A percentile compares a stretch with the other conserved stretches of the same genome.
Conservation (phyloP, 1,284 basidiomycete species). For the Fistulinella cinereoalba region DNA sequence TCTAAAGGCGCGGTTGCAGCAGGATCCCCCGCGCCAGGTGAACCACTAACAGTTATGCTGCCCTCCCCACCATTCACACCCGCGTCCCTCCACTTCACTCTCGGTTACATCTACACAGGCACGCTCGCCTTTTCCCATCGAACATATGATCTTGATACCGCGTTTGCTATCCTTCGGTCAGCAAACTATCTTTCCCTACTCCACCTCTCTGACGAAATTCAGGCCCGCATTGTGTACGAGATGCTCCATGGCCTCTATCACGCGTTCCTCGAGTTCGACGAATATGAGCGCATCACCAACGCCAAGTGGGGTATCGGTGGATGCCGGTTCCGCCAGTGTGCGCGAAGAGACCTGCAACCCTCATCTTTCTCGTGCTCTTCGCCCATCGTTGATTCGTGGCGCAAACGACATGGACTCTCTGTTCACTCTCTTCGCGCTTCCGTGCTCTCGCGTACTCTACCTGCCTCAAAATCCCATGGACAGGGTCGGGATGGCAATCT, state of each 20-base stretch:
- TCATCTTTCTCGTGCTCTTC: conserved; percentile 33
- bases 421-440: conserved; percentile 57
- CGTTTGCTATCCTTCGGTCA: conserved; percentile 85
- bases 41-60: conserved; percentile 62
- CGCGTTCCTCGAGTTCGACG: conserved; percentile 73
- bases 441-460: conserved; percentile 50
- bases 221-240: conserved; percentile 78
- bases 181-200: conserved; percentile 80
- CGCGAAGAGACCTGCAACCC: conserved; percentile 57
- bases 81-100: conserved; percentile 89
- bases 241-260: conserved; percentile 88
- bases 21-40: conserved; percentile 29
- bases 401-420: conserved; percentile 42
- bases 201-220: conserved; percentile 75
- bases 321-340: conserved; percentile 79
- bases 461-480: conserved; percentile 26
- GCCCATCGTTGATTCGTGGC: conserved; percentile 27
- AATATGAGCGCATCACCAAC: conserved; percentile 67
- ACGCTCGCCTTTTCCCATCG: conserved; percentile 91
- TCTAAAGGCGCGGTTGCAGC: conserved; percentile 30
- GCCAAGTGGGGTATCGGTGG: conserved; percentile 76
- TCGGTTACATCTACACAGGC: conserved; percentile 93
- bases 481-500: conserved; percentile 26
- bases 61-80: conserved; percentile 95
- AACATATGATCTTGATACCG: conserved; percentile 89